Conservation (phyloP, 345 rosid species). For the Trapa bicornis region DNA sequence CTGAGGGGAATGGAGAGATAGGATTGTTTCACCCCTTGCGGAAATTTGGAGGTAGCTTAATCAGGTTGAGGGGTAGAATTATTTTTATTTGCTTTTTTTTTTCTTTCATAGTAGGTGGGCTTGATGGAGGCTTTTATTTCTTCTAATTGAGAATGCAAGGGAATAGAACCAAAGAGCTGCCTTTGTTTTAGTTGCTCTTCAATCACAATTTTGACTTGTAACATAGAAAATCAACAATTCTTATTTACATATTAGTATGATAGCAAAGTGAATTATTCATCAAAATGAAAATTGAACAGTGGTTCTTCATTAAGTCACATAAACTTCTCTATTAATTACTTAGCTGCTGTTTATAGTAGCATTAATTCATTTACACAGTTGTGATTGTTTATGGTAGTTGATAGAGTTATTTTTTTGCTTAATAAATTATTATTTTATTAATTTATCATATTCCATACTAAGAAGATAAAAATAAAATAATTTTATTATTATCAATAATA, state of each 20-base stretch:
- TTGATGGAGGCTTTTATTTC: background rate
- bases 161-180: slow-evolving; percentile 16
- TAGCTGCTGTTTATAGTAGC: no score
- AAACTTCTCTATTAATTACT: background rate
- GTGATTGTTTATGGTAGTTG: no score
- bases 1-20: background rate
- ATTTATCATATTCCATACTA: no score
- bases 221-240: slow-evolving; percentile 16
- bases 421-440: no score
- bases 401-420: no score
- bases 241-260: background rate
- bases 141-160: slow-evolving; percentile 20
- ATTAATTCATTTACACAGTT: no score
- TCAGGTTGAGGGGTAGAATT: background rate
- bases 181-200: slow-evolving; percentile 10
- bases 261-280: background rate
- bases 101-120: background rate
- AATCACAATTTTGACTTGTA: slow-evolving; percentile 48
- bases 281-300: background rate
- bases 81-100: background rate
- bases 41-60: background rate
- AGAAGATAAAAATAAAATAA: no score
- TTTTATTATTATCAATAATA: no score
- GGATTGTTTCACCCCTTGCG: background rate
- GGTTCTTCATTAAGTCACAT: background rate